Percentiles rank a stretch among this genome's conserved stretches.
phyloP scores from a whole-genome alignment of 2,329 filamentous ascomycete species.

The Amphichorda felina region DNA sequence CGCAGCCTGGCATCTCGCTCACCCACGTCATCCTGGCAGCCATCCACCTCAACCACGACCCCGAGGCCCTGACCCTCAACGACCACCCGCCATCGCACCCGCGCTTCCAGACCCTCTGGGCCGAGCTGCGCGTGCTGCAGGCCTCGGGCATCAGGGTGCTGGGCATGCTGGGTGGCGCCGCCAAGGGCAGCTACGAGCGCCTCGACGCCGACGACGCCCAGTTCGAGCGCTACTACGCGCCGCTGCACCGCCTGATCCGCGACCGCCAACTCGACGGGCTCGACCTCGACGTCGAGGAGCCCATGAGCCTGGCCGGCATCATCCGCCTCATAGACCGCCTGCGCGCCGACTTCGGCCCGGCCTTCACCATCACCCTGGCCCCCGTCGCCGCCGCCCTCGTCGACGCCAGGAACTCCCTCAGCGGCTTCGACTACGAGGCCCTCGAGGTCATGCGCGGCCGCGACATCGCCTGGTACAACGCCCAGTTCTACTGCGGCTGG shows the following conservation, averaged over 20 bases:
- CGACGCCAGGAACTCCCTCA: slow-evolving; percentile 46
- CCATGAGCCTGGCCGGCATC: slow-evolving; percentile 54
- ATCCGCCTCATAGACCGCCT: slow-evolving; percentile 57
- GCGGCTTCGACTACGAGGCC: slow-evolving; percentile 69
- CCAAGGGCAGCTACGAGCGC: slow-evolving; percentile 54
- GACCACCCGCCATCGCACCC: slow-evolving; percentile 59
- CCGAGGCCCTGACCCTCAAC: slow-evolving; percentile 64
- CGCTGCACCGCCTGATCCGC: slow-evolving; percentile 53
- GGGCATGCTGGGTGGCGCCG: slow-evolving; percentile 81
- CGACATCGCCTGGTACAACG: slow-evolving; percentile 76
- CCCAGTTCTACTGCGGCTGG: slow-evolving; percentile 91
- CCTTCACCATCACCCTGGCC: slow-evolving; percentile 69
- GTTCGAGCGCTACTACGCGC: slow-evolving; percentile 66
- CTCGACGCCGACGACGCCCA: slow-evolving; percentile 42
- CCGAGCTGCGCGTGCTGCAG: slow-evolving; percentile 62
- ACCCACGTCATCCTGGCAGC: slow-evolving; percentile 84
- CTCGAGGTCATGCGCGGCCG: slow-evolving; percentile 56
- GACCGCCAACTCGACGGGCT: slow-evolving; percentile 53
- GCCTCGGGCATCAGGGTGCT: slow-evolving; percentile 66
- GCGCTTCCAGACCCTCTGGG: slow-evolving; percentile 64
- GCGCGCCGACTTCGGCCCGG: slow-evolving; percentile 54
- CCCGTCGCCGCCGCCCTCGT: slow-evolving; percentile 68
- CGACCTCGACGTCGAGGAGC: slow-evolving; percentile 73
- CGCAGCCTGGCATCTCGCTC: slow-evolving; percentile 31
- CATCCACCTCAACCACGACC: slow-evolving; percentile 64